Evolutionary conservation across 495 filamentous ascomycete genomes (phyloP).

Genomic region (Xylaria palmicola): DNA sequence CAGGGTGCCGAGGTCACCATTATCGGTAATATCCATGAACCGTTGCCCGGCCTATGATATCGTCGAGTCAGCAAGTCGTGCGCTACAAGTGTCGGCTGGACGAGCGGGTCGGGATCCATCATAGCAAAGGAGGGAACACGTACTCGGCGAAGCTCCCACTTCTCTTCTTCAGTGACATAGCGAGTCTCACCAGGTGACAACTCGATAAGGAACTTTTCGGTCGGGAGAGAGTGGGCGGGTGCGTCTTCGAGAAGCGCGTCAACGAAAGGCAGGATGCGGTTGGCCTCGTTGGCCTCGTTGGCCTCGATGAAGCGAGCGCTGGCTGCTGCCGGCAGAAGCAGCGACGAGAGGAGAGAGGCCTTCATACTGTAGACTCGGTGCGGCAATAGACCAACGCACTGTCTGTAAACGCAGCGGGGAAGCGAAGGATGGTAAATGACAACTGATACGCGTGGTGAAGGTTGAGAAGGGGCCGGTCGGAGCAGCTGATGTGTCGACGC

Average conservation of each 20-base stretch:
- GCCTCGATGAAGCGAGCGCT: conserved; percentile 52
- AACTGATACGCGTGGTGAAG: too few relatives aligned
- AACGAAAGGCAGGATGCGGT: conserved; percentile 37
- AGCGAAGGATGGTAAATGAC: too few relatives aligned
- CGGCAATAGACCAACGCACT: not conserved
- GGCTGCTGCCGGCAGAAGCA: conserved; percentile 47
- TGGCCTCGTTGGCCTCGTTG: conserved; percentile 44
- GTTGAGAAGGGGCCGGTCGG: too few relatives aligned
- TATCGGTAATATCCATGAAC: conserved; percentile 94
- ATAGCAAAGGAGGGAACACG: conserved; percentile 25
- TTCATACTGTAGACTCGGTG: conserved; percentile 32
- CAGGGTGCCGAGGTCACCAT: conserved; percentile 54
- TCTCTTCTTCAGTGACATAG: conserved; percentile 93
- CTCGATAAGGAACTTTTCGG: conserved; percentile 75
- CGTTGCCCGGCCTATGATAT: conserved; percentile 67
- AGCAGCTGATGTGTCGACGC: too few relatives aligned
- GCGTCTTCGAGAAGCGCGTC: conserved; percentile 37
- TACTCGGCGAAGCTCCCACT: conserved; percentile 87
- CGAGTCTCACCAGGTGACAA: conserved; percentile 76
- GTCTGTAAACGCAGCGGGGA: too few relatives aligned
- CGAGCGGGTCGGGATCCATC: not conserved
- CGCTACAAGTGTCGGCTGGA: not conserved
- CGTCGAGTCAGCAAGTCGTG: conserved; percentile 12
- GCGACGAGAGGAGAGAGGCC: conserved; percentile 44
- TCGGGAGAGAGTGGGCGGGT: conserved; percentile 16